Base-by-base conservation (phyloP, 1,139 yeast species). In the Taiozyma onychis region DNA sequence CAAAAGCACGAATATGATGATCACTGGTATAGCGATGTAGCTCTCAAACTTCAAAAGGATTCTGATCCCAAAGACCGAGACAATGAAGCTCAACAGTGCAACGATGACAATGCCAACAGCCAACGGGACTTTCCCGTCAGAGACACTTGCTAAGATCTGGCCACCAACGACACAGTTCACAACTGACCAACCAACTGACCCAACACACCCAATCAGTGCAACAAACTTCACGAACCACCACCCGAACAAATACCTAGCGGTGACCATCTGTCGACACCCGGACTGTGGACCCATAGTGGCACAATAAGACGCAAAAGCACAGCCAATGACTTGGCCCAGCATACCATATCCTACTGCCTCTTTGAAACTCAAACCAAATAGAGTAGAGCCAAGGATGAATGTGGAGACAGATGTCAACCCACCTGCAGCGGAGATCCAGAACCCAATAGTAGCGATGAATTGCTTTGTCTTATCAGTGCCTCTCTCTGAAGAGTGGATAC, bases 91-190 rank as follows among this genome's bases (percentile, higher is more conserved):
- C 9, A 83, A 66, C 3, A 80, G 70, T 13, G 87, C 79, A 51
- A 88, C 84, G 46, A 88, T 81, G 22, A 85, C 68, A 51, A 88
- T 85, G 3, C 96, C 96, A 21, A 83, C 82, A 64, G 82, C 81
- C 41, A 88, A 63, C 3, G 93, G 88, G 1, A 87, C 74, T 55
- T 73, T 76, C 21, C 78, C 84, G 55, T 81, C 68, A 44, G 89
- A 81, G 11, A 88, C 70, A 44, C 85, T 76, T 2, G 81, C 74
- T 48, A 88, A 68, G 54, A 88, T 84, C 67, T 88, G 91, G 22
- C 96, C 96, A 39, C 96, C 96, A 50, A 88, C 82, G 47, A 88
- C 93, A 58, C 87, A 78, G 63, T 88, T 88, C 26, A 88, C 90
- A 42, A 88, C 83, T 16, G 91, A 80, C 95, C 95, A 88, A 22